Percentiles rank a stretch among this genome's conserved stretches.
phyloP scores from a whole-genome alignment of 1,284 basidiomycete genomes.

The Leccinum pachyderme region DNA sequence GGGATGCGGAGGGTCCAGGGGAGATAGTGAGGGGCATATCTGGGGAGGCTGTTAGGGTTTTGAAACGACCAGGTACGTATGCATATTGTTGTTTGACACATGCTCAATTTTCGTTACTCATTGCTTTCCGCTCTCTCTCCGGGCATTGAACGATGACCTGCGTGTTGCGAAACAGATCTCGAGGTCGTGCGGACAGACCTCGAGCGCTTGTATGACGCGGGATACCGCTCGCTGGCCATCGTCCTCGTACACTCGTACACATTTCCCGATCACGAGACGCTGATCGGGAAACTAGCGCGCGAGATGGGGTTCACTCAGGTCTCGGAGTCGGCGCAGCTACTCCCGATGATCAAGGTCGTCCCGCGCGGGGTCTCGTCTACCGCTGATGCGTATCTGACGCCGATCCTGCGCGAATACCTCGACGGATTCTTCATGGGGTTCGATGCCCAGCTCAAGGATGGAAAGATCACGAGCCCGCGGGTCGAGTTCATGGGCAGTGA shows the following conservation, averaged over 20 bases:
- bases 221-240: conserved; percentile 83
- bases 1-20: conserved; percentile 72
- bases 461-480: conserved; percentile 35
- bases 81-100: background rate
- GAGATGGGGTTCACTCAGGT: conserved; percentile 84
- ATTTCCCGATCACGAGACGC: conserved; percentile 77
- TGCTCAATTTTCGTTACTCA: conserved; percentile 5
- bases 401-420: conserved; percentile 83
- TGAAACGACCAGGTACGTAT: conserved; percentile 65
- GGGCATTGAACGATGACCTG: background rate
- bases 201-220: conserved; percentile 66
- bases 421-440: conserved; percentile 92
- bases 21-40: conserved; percentile 81
- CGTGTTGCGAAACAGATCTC: conserved; percentile 42
- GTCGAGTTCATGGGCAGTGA: conserved; percentile 78
- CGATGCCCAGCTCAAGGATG: conserved; percentile 61
- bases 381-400: conserved; percentile 96
- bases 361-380: conserved; percentile 90
- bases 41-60: conserved; percentile 88
- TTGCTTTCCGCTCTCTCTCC: background rate
- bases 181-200: conserved; percentile 57
- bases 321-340: conserved; percentile 83
- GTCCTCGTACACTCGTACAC: conserved; percentile 93
- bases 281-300: conserved; percentile 72
- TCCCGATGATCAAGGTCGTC: conserved; percentile 96